A percentile compares a stretch with the other conserved stretches of the same genome.
These are phyloP conservation scores for Pueraria montana DNA, from an alignment of 306 rosid species.

Conservation along the genomic window DNA sequence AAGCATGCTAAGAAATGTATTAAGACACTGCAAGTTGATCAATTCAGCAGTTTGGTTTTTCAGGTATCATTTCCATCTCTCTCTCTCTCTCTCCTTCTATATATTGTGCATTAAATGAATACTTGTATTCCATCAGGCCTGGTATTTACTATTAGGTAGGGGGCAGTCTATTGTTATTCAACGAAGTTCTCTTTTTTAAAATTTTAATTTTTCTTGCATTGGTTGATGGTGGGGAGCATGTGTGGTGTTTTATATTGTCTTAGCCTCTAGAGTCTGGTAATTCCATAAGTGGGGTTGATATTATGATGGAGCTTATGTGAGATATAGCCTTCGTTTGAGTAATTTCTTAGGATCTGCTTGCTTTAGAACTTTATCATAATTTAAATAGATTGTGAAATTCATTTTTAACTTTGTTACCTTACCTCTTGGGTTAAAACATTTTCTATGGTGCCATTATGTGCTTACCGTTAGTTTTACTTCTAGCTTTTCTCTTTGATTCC, in stretches of 20 bases:
- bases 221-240: constrained; percentile 24
- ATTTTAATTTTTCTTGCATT: constrained; percentile 8
- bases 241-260: constrained; percentile 33
- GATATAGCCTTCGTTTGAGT: constrained; percentile 21
- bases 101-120: background rate
- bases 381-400: constrained; percentile 29
- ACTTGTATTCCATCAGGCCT: background rate
- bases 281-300: constrained; percentile 22
- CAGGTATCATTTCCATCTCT: constrained; percentile 67
- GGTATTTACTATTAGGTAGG: constrained; percentile 1
- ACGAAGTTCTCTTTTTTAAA: background rate
- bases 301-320: constrained; percentile 12
- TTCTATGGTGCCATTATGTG: background rate
- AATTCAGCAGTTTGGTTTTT: constrained; percentile 86
- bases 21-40: constrained; percentile 74
- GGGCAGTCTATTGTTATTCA: background rate
- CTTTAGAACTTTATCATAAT: constrained; percentile 33
- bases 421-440: constrained; percentile 24
- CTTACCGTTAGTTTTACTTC: background rate
- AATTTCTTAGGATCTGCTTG: constrained; percentile 16
- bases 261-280: constrained; percentile 4
- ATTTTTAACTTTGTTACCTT: background rate
- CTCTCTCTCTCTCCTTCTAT: background rate
- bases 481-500: constrained; percentile 9
- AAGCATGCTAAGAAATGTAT: constrained; percentile 57